A percentile compares a stretch with the other conserved stretches of the same genome.
Evolutionary conservation across 768 basidiomycete species (phyloP).

Genomic region (Leccinellum albellum): DNA sequence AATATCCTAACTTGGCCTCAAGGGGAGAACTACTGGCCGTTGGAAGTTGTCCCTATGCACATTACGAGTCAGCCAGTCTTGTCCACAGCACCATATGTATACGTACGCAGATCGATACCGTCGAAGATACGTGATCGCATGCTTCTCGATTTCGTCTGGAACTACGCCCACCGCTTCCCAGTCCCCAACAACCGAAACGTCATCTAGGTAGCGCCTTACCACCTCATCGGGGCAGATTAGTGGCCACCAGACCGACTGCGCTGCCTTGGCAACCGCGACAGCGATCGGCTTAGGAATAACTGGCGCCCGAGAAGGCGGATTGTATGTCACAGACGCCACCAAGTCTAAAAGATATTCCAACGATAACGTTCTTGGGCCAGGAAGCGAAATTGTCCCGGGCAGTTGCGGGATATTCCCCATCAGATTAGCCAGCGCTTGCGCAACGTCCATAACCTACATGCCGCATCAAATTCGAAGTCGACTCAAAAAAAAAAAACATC

Average conservation of each 20-base stretch:
- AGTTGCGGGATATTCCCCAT: conserved; percentile 53
- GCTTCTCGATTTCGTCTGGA: conserved; percentile 81
- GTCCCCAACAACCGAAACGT: conserved; percentile 66
- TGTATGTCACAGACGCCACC: conserved; percentile 76
- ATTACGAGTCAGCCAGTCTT: conserved; percentile 9
- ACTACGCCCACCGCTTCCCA: conserved; percentile 81
- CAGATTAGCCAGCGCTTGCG: conserved; percentile 83
- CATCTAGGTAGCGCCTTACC: conserved; percentile 80
- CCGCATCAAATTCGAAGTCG: conserved; percentile 10
- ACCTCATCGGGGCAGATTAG: conserved; percentile 89
- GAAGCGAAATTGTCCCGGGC: conserved; percentile 71
- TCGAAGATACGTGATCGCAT: conserved; percentile 87
- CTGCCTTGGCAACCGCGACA: conserved; percentile 53
- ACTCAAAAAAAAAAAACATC: conserved; percentile 19
- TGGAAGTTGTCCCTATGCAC: conserved; percentile 59
- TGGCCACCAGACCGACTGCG: conserved; percentile 87
- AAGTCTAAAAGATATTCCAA: conserved; percentile 78
- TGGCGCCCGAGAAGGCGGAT: conserved; percentile 66
- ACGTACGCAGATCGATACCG: conserved; percentile 87
- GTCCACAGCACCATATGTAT: conserved; percentile 4
- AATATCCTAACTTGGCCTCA: conserved; percentile 37
- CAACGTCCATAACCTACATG: conserved; percentile 84
- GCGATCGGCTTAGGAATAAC: conserved; percentile 75
- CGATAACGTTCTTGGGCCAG: conserved; percentile 85
- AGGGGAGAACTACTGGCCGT: conserved; percentile 63